Evolutionary conservation across 305 asterid species (phyloP).

Genomic region (Ajuga reptans): DNA sequence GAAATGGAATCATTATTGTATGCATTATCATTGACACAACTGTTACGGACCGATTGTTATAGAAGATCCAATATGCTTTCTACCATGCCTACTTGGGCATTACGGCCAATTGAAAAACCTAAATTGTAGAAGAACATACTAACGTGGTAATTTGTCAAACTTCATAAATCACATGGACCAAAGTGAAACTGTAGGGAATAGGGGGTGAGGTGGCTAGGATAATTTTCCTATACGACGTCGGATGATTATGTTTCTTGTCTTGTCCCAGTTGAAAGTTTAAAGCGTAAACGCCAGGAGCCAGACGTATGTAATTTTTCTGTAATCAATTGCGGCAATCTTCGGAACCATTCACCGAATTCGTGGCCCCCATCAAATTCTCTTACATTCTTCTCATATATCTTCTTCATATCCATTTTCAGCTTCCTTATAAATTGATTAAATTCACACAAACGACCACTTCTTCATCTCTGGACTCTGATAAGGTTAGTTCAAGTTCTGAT

Average conservation of each 20-base stretch:
- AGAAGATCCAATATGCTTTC: too few relatives aligned
- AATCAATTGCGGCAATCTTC: constrained; percentile 24
- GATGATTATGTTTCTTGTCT: constrained; percentile 13
- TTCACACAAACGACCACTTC: neutral
- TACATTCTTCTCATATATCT: constrained; percentile 22
- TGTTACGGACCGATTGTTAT: too few relatives aligned
- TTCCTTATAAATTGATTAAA: constrained; percentile 5
- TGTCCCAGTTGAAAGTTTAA: constrained; percentile 14
- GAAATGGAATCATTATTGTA: too few relatives aligned
- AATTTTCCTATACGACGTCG: constrained; percentile 16
- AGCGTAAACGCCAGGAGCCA: constrained; percentile 30
- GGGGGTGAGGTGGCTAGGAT: constrained; percentile 5
- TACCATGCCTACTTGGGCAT: too few relatives aligned
- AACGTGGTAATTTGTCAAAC: neutral
- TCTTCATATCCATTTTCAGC: constrained; percentile 20
- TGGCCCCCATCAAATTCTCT: constrained; percentile 36
- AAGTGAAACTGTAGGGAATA: neutral
- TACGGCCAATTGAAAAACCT: neutral
- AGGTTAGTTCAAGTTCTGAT: constrained; percentile 22
- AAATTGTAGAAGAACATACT: too few relatives aligned
- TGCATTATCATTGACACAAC: too few relatives aligned
- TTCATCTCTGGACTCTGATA: constrained; percentile 16
- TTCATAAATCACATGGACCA: neutral
- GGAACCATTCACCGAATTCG: constrained; percentile 48
- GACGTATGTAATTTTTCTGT: constrained; percentile 18